phyloP scores from a whole-genome alignment of 768 basidiomycete species.

The Bullera alba region DNA sequence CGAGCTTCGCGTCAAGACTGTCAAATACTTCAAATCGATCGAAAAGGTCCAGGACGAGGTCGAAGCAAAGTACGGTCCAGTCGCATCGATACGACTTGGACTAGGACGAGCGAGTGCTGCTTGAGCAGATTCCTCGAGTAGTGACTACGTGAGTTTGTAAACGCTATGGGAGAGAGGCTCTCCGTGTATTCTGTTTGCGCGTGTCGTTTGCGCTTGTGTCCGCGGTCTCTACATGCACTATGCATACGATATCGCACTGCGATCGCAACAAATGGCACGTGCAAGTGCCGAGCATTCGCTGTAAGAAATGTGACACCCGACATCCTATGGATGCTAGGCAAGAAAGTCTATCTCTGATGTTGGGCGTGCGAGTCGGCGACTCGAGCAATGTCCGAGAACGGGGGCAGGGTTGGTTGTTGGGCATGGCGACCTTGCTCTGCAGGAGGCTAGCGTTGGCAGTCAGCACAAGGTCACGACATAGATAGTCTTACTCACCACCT shows the following conservation, averaged over 20 bases:
- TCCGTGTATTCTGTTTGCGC: too few species aligned
- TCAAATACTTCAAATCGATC: conserved; percentile 53
- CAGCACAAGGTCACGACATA: not conserved
- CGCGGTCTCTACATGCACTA: too few species aligned
- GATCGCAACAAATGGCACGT: too few species aligned
- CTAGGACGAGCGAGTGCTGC: conserved; percentile 10
- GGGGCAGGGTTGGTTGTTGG: conserved; percentile 35
- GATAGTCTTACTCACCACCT: conserved; percentile 27
- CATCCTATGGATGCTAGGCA: too few species aligned
- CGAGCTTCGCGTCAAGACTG: conserved; percentile 35
- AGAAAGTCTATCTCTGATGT: conserved; percentile 1
- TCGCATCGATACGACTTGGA: conserved; percentile 6
- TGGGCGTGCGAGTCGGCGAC: conserved; percentile 30
- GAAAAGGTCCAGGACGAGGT: conserved; percentile 62
- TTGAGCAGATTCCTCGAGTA: not conserved
- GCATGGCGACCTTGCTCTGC: conserved; percentile 5
- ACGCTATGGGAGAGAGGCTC: too few species aligned
- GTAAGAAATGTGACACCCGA: too few species aligned
- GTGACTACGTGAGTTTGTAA: too few species aligned
- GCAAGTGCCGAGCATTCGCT: too few species aligned
- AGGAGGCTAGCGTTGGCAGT: conserved; percentile 15
- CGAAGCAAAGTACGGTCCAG: conserved; percentile 52
- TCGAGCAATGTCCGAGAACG: conserved; percentile 45
- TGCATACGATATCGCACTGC: too few species aligned
- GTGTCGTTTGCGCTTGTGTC: too few species aligned